phyloP scores from a whole-genome alignment of 352 stramenopile species.

The Globisporangium parvum region DNA sequence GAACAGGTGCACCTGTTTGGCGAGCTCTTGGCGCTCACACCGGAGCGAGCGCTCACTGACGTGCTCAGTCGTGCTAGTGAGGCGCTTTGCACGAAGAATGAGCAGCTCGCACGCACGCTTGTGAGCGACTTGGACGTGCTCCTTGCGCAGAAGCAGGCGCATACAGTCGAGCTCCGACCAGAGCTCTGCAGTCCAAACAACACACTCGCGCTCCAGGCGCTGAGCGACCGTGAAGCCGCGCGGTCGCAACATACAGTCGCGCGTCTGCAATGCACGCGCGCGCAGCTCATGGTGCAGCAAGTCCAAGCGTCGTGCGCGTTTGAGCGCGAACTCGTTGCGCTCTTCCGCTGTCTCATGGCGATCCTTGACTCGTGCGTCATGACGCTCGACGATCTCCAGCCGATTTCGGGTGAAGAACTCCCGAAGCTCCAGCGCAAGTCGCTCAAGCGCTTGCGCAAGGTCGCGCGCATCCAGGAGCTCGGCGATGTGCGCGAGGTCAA shows the following conservation, averaged over 20 bases:
- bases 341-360: constrained; percentile 33
- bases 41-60: constrained; percentile 34
- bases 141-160: constrained; percentile 36
- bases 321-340: constrained; percentile 40
- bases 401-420: constrained; percentile 32
- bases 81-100: constrained; percentile 11
- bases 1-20: constrained; percentile 59
- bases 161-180: constrained; percentile 54
- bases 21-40: constrained; percentile 48
- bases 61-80: constrained; percentile 25
- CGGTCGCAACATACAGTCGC: constrained; percentile 28
- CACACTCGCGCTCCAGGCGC: constrained; percentile 27
- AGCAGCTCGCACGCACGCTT: constrained; percentile 17
- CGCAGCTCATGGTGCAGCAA: constrained; percentile 27
- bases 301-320: constrained; percentile 27
- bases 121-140: constrained; percentile 28
- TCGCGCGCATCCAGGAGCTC: constrained; percentile 42
- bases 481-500: constrained; percentile 51
- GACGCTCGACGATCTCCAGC: constrained; percentile 48
- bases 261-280: constrained; percentile 24
- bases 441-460: constrained; percentile 61
- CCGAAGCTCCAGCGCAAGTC: constrained; percentile 64
- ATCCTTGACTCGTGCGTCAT: constrained; percentile 62
- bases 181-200: constrained; percentile 77
- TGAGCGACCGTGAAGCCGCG: constrained; percentile 49